Evolutionary conservation across 164 flowering plant genomes (phyloP), one percentile per base, ranked within the genome.

Genomic region (Macadamia integrifolia): DNA sequence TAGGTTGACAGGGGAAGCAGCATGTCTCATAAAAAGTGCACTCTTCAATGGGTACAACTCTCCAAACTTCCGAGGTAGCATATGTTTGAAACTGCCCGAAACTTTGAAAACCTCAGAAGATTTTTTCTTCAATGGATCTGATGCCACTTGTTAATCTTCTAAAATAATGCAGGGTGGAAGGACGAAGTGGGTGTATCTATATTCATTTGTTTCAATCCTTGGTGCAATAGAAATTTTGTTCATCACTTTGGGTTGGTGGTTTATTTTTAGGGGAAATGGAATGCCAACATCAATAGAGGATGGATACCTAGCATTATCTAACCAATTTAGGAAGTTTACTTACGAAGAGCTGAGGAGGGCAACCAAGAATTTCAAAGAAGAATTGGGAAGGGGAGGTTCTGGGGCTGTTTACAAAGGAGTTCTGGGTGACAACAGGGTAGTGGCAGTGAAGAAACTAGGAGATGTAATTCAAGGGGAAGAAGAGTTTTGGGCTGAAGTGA

Each of bases 401-500:
- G 40, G 40, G 40, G 0, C 5, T 35, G 40, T 35, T 35, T 35
- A 35, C 40, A 35, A 35, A 35, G 40, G 0, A 35, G 5, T 2
- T 35, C 0, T 35, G 40, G 5, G 40, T 35, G 40, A 35, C 40
- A 5, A 35, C 40, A 35, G 40, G 40, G 40, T 35, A 35, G 40
- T 35, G 5, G 40, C 40, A 35, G 40, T 35, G 40, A 35, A 35
- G 40, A 35, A 35, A 35, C 40, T 35, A 5, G 40, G 40, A 35
- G 40, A 35, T 35, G 5, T 35, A 35, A 35, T 35, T 35, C 40
- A 35, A 35, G 40, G 40, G 40, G 40, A 35, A 35, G 40, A 35
- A 35, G 40, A 35, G 40, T 35, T 35, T 35, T 35, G 75, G 79
- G 72, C 72, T 30, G 79, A 76, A 68, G 62, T 76, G 62, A 71